These are phyloP conservation scores for Zalaria obscura DNA, from an alignment of 2,329 filamentous ascomycete genomes.

Conservation along the genomic window DNA sequence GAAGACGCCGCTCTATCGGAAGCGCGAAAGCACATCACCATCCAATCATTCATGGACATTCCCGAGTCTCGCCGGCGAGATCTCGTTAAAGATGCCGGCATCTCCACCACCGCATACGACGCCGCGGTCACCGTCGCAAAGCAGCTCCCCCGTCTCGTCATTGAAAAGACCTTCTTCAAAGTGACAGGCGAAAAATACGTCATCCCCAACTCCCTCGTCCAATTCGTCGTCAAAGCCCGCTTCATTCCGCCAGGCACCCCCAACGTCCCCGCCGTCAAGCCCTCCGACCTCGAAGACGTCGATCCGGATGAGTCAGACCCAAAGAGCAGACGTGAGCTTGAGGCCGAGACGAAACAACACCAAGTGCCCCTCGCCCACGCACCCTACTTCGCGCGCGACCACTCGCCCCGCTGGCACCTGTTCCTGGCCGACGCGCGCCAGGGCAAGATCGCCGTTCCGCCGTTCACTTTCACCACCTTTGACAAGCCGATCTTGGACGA, in stretches of 20 bases:
- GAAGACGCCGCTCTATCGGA: constrained; percentile 51
- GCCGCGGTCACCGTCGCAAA: constrained; percentile 62
- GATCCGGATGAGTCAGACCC: constrained; percentile 89
- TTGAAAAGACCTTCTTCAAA: constrained; percentile 96
- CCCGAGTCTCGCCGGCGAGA: constrained; percentile 62
- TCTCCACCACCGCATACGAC: constrained; percentile 64
- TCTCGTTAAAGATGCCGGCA: constrained; percentile 53
- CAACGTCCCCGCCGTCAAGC: constrained; percentile 59
- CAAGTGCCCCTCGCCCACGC: constrained; percentile 79
- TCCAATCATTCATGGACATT: constrained; percentile 82
- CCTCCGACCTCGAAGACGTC: constrained; percentile 72
- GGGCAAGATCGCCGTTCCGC: constrained; percentile 90
- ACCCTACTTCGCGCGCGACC: constrained; percentile 78
- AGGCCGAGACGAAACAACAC: constrained; percentile 48
- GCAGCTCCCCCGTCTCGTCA: constrained; percentile 69
- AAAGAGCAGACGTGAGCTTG: constrained; percentile 54
- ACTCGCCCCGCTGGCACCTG: constrained; percentile 82
- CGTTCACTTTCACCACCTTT: constrained; percentile 88
- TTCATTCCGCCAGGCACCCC: constrained; percentile 77
- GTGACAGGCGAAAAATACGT: constrained; percentile 88
- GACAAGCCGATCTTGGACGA: constrained; percentile 76
- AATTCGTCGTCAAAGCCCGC: constrained; percentile 87
- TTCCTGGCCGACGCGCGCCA: constrained; percentile 92
- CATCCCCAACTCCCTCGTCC: constrained; percentile 82
- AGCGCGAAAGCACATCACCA: constrained; percentile 46